Evolutionary conservation across 2,329 filamentous ascomycete species (phyloP).

Genomic region (Scytalidium lignicola): DNA sequence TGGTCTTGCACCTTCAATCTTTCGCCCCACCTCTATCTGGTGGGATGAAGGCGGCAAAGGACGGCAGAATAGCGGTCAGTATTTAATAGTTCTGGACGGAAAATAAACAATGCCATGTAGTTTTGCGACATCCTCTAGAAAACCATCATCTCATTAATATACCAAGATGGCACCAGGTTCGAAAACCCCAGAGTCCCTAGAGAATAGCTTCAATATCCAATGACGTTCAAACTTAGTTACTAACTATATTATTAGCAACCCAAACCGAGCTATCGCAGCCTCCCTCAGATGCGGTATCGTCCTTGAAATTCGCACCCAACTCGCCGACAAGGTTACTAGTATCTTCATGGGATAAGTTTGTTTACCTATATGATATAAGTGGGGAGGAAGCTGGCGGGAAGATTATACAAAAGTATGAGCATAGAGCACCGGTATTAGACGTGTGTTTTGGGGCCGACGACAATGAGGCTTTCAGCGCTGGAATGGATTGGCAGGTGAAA

Average conservation of each 20-base stretch:
- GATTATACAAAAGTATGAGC: slow-evolving; percentile 69
- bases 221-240: neutral
- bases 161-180: slow-evolving; percentile 37
- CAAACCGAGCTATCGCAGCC: slow-evolving; percentile 82
- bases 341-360: slow-evolving; percentile 88
- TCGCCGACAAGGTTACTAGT: slow-evolving; percentile 76
- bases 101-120: too few species aligned
- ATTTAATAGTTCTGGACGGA: slow-evolving; percentile 1
- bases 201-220: neutral
- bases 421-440: slow-evolving; percentile 81
- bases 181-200: slow-evolving; percentile 6
- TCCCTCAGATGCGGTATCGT: slow-evolving; percentile 81
- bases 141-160: slow-evolving; percentile 6
- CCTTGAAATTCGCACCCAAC: slow-evolving; percentile 76
- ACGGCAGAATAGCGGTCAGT: slow-evolving; percentile 28
- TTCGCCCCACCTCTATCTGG: neutral
- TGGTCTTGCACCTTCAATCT: neutral
- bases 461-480: slow-evolving; percentile 78
- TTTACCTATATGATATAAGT: slow-evolving; percentile 80
- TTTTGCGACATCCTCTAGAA: neutral
- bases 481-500: slow-evolving; percentile 81
- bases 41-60: slow-evolving; percentile 12
- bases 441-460: slow-evolving; percentile 84
- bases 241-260: slow-evolving; percentile 40
- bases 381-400: slow-evolving; percentile 47